A percentile compares a stretch with the other conserved stretches of the same genome.
phyloP scores from a whole-genome alignment of 2,329 filamentous ascomycete species.

The Calcarisporium arbuscula region DNA sequence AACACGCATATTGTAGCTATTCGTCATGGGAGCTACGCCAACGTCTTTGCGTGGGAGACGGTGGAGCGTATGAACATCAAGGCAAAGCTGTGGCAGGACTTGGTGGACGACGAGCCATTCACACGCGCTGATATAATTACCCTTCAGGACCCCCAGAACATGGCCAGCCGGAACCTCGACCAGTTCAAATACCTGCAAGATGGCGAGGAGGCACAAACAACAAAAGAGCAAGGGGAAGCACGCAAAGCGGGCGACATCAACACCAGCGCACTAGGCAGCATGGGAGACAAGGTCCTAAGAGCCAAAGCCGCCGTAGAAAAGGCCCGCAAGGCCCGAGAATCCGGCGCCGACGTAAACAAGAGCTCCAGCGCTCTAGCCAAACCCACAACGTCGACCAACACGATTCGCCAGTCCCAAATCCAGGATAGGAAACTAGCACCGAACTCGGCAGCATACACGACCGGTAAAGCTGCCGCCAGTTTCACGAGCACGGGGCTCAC shows the following conservation, averaged over 20 bases:
- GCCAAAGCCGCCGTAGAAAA: constrained; percentile 93
- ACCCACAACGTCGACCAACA: constrained; percentile 16
- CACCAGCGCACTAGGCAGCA: constrained; percentile 68
- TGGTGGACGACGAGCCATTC: constrained; percentile 84
- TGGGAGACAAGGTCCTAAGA: constrained; percentile 75
- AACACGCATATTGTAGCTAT: constrained; percentile 96
- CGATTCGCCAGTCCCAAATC: constrained; percentile 31
- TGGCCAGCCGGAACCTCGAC: constrained; percentile 73
- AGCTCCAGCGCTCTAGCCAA: constrained; percentile 33
- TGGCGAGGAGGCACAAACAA: constrained; percentile 62
- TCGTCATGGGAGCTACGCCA: constrained; percentile 72
- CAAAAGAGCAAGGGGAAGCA: constrained; percentile 64
- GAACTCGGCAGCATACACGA: constrained; percentile 87
- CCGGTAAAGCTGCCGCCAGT: constrained; percentile 82
- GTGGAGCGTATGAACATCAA: constrained; percentile 95
- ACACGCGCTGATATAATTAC: constrained; percentile 89
- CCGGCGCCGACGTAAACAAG: constrained; percentile 52
- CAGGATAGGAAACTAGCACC: constrained; percentile 59
- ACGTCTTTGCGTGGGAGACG: constrained; percentile 95
- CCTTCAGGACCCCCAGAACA: constrained; percentile 89
- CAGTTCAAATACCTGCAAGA: constrained; percentile 87
- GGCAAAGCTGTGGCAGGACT: constrained; percentile 88
- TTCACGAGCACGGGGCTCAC: constrained; percentile 94
- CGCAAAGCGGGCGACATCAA: constrained; percentile 67
- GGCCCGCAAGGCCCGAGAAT: constrained; percentile 67